phyloP scores from a whole-genome alignment of 2,329 filamentous ascomycete genomes.

The Ascochyta fabae region DNA sequence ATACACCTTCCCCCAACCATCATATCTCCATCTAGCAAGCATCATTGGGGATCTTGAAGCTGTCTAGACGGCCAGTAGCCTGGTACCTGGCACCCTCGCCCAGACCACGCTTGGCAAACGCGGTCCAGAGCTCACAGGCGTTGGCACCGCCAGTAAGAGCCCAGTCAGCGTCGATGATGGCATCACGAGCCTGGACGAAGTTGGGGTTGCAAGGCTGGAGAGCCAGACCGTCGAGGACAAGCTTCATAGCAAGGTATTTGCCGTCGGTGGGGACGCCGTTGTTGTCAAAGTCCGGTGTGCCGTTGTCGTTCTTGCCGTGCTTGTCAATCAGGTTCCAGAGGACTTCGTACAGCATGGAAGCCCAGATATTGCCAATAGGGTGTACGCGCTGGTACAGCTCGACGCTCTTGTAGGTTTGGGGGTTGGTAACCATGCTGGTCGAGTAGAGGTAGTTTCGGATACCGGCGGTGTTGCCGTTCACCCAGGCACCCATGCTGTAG shows the following conservation, averaged over 20 bases:
- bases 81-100: constrained; percentile 46
- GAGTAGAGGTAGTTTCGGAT: constrained; percentile 61
- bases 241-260: constrained; percentile 59
- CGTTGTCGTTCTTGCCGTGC: constrained; percentile 58
- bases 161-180: constrained; percentile 63
- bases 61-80: constrained; percentile 25
- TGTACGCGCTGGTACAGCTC: constrained; percentile 54
- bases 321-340: constrained; percentile 65
- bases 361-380: constrained; percentile 61
- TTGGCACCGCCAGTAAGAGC: constrained; percentile 60
- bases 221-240: constrained; percentile 60
- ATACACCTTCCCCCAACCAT: not conserved
- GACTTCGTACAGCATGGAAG: constrained; percentile 61
- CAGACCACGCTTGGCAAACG: constrained; percentile 64
- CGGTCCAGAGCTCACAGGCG: constrained; percentile 61
- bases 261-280: constrained; percentile 61
- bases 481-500: constrained; percentile 61
- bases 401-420: constrained; percentile 56
- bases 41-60: constrained; percentile 32
- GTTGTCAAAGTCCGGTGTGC: constrained; percentile 51
- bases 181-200: constrained; percentile 60
- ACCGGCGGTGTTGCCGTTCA: constrained; percentile 52
- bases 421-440: constrained; percentile 58
- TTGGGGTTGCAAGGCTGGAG: constrained; percentile 65
- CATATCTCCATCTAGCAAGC: constrained; percentile 15